Evolutionary conservation across 2,329 filamentous ascomycete species (phyloP).

Genomic region (Biscogniauxia marginata): DNA sequence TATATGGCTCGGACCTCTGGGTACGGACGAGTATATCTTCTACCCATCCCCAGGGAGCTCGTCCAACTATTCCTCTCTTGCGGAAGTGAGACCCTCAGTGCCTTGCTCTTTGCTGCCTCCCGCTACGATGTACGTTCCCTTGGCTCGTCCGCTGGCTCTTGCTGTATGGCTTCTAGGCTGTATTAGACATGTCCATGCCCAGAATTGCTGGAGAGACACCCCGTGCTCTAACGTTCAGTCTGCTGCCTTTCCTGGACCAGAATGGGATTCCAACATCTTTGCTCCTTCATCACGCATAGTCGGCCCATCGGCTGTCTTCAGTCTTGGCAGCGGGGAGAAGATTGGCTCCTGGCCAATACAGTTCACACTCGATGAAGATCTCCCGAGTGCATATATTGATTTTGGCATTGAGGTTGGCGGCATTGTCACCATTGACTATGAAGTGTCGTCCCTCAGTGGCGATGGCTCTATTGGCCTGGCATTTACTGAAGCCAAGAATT

Average conservation of each 20-base stretch:
- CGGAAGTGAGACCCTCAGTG: neutral
- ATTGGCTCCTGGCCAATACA: conserved; percentile 11
- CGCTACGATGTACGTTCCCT: conserved; percentile 12
- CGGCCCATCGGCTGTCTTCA: conserved; percentile 42
- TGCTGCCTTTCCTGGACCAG: conserved; percentile 53
- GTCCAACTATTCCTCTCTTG: neutral
- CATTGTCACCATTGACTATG: conserved; percentile 26
- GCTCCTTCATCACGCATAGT: conserved; percentile 52
- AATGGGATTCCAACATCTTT: conserved; percentile 58
- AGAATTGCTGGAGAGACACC: conserved; percentile 54
- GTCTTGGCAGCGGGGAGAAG: conserved; percentile 12
- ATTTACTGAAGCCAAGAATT: conserved; percentile 43
- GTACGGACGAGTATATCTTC: neutral
- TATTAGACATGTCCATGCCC: conserved; percentile 10
- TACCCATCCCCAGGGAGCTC: neutral
- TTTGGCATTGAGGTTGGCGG: conserved; percentile 32
- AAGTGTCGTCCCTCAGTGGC: conserved; percentile 20
- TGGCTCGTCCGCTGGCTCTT: neutral
- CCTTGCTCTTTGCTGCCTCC: conserved; percentile 1
- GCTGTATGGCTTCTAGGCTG: conserved; percentile 7
- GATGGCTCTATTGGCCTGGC: conserved; percentile 38
- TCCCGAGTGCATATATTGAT: conserved; percentile 23
- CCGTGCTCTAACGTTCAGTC: conserved; percentile 49
- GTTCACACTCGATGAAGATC: conserved; percentile 13
- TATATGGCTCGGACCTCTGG: neutral